phyloP scores from a whole-genome alignment of 2,329 filamentous ascomycete genomes.

The Dendrostoma leiphaemia region DNA sequence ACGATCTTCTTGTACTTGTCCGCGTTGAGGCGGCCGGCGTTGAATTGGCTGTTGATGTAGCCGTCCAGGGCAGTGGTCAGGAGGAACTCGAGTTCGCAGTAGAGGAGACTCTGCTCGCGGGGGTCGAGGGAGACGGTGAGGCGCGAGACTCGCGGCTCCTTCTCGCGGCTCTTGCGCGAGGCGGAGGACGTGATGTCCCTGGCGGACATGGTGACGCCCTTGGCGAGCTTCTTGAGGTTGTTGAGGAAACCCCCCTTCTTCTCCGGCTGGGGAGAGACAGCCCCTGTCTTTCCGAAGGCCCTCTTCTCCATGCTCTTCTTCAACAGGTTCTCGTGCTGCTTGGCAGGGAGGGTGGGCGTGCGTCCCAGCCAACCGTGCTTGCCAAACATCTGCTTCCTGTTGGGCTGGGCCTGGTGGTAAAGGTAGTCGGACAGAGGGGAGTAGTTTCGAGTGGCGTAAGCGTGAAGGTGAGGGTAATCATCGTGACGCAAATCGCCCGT shows the following conservation, averaged over 20 bases:
- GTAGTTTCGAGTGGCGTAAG: slow-evolving; percentile 27
- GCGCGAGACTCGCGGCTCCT: slow-evolving; percentile 28
- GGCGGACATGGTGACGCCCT: slow-evolving; percentile 38
- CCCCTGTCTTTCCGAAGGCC: no score
- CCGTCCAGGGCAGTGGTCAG: slow-evolving; percentile 49
- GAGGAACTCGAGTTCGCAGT: slow-evolving; percentile 57
- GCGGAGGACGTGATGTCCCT: slow-evolving; percentile 17
- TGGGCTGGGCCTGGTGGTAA: slow-evolving; percentile 36
- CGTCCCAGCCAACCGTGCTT: slow-evolving; percentile 57
- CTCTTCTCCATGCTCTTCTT: slow-evolving; percentile 13
- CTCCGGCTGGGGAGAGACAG: slow-evolving; percentile 8
- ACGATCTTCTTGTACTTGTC: slow-evolving; percentile 50
- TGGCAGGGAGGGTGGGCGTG: slow-evolving; percentile 29
- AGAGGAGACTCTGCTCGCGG: slow-evolving; percentile 57
- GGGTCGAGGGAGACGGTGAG: slow-evolving; percentile 50
- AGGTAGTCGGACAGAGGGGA: slow-evolving; percentile 45
- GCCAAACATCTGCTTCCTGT: slow-evolving; percentile 52
- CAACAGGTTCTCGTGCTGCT: no score
- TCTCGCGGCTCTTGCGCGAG: slow-evolving; percentile 27
- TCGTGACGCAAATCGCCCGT: slow-evolving; percentile 18
- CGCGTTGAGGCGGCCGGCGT: slow-evolving; percentile 52
- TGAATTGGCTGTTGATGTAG: slow-evolving; percentile 52
- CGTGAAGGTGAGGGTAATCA: background rate
- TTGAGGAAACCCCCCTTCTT: slow-evolving; percentile 44
- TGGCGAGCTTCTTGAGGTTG: slow-evolving; percentile 51